Base-by-base conservation (phyloP, 441 rosid species). In the Pelargonium myrrhifolium region DNA sequence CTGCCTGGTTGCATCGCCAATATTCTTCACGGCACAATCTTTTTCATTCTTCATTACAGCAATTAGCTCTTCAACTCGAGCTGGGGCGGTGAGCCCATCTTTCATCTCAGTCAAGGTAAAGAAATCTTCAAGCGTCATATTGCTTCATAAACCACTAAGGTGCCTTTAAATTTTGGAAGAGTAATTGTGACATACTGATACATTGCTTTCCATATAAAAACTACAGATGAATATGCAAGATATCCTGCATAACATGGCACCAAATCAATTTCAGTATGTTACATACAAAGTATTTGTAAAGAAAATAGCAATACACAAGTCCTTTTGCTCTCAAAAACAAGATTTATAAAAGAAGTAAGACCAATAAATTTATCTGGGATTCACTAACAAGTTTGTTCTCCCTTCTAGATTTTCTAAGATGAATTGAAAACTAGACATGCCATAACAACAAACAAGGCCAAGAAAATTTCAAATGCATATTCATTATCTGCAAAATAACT, bases 101-200 rank as follows among this genome's bases (percentile, higher is more conserved):
- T 85, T 94, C 86, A 89, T 86, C 86, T 94, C 97, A n/a, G 89
- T 76, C 49, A 88, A 74, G 65, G 95, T 87, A 77, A 92, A 94
- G 79, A 94, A 88, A 86, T 92, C 99, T 77, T 94, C 98, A 5
- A 92, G 92, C 11, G 87, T 83, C 99, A 94, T 94, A 49, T 64
- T 77, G 81, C 79, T 80, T 84, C 79, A 91, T 72, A 82, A 76
- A 77, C 35, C 65, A 81, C 14, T 47, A 12, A 14, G 17, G 17
- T 28, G 78, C 81, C 76, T 77, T 87, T 73, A 71, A 76, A 73
- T 55, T 74, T 59, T 71, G 68, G 70, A 61, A 40, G 71, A 71
- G 75, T 77, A 70, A 66, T 68, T 73, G 67, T 15, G 49, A 66
- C 55, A 74, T 28, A 71, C 67, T 39, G 66, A 72, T 61, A 64